Evolutionary conservation across 2,329 filamentous ascomycete genomes (phyloP).

Genomic region (Rutstroemia sp.): DNA sequence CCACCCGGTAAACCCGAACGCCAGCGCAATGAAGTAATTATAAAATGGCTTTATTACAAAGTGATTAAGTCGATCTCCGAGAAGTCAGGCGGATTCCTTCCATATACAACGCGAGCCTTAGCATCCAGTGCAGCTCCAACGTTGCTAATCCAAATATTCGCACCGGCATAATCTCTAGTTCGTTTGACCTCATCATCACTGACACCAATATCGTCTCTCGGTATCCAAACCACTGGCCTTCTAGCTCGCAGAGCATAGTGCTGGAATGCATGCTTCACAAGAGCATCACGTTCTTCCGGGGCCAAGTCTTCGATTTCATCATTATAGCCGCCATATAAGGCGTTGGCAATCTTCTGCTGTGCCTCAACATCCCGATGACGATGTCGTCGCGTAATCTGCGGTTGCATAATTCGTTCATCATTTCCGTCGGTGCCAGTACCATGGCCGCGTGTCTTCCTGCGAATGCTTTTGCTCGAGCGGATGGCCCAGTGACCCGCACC

Average conservation of each 20-base stretch:
- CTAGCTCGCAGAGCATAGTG: conserved; percentile 80
- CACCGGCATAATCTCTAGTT: conserved; percentile 53
- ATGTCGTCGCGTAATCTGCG: conserved; percentile 30
- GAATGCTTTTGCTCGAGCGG: conserved; percentile 24
- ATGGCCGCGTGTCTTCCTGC: conserved; percentile 37
- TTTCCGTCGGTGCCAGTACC: conserved; percentile 39
- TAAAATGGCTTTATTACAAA: conserved; percentile 39
- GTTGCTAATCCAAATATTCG: conserved; percentile 83
- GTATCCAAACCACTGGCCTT: conserved; percentile 88
- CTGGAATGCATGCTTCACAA: conserved; percentile 83
- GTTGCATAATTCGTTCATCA: conserved; percentile 4
- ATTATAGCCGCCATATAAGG: conserved; percentile 78
- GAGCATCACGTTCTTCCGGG: conserved; percentile 76
- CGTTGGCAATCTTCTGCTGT: conserved; percentile 64
- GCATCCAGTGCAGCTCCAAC: conserved; percentile 83
- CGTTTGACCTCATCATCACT: conserved; percentile 84
- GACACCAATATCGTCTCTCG: conserved; percentile 80
- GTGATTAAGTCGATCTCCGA: conserved; percentile 82
- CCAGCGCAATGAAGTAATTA: not conserved
- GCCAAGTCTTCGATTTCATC: conserved; percentile 94
- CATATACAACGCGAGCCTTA: conserved; percentile 76
- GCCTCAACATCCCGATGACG: conserved; percentile 59
- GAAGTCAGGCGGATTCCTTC: conserved; percentile 80
- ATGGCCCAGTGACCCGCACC: conserved; percentile 23
- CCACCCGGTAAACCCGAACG: not conserved